phyloP scores from a whole-genome alignment of 23 red algal species.

The Gracilariopsis chorda region DNA sequence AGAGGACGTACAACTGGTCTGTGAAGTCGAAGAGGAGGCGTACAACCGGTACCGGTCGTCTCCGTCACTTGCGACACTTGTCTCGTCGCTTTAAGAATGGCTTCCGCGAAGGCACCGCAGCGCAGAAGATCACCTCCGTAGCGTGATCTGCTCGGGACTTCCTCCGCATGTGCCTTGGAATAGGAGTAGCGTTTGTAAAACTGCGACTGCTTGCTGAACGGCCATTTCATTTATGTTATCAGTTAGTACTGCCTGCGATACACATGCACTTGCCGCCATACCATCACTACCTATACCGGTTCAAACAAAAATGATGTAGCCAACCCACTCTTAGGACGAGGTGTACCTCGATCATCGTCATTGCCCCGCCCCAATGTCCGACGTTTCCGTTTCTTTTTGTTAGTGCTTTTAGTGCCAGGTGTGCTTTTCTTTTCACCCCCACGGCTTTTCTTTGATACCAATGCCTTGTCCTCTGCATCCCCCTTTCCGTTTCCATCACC shows the following conservation, averaged over 20 bases:
- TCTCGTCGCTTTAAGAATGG: conserved; percentile 94
- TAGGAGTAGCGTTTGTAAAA: not conserved
- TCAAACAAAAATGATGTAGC: conserved; percentile 33
- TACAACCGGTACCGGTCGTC: conserved; percentile 93
- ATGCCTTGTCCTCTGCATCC: not conserved
- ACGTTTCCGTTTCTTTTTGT: conserved; percentile 20
- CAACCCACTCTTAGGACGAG: not conserved
- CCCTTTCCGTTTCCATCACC: not conserved
- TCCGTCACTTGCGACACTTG: conserved; percentile 81
- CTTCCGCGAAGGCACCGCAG: conserved; percentile 86
- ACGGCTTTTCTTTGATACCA: not conserved
- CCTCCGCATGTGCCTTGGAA: not conserved
- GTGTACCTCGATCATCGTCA: not conserved
- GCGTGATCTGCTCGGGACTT: not conserved
- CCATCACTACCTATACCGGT: conserved; percentile 13
- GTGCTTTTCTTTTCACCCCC: too few relatives aligned
- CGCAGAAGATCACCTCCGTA: conserved; percentile 32
- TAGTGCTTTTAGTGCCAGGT: too few relatives aligned
- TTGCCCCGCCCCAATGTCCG: not conserved
- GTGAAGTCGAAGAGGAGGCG: conserved; percentile 93
- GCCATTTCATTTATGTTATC: not conserved
- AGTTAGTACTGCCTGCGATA: not conserved
- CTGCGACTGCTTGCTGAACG: not conserved
- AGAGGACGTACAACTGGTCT: conserved; percentile 96
- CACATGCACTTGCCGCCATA: not conserved